Base-by-base conservation (phyloP, 2,329 filamentous ascomycete genomes). In the Aspergillus jensenii region DNA sequence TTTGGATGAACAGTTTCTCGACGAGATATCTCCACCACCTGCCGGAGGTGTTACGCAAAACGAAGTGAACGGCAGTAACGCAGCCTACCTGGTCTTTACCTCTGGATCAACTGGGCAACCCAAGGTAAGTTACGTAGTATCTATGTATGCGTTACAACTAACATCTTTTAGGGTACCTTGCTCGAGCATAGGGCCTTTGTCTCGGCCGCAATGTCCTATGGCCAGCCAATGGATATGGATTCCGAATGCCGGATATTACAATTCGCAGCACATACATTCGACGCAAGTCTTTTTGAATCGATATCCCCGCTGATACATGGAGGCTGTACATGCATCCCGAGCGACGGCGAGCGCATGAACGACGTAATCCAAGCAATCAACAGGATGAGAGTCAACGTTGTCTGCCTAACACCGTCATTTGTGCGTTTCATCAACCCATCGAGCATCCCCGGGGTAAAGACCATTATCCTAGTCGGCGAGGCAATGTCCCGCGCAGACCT, bases 141-240 rank as follows among this genome's bases (percentile, higher is more conserved):
- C 1, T 23, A 44, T 52, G 17, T 54, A 52, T 25, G 35, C 4
- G 9, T 31, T 25, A 31, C 17, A 31, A 53, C 62, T 64, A 33
- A 67, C 58, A 17, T 31, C 31, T 35, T 19, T n/a, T 54, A 77
- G 74, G 87, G 86, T 3, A 83, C 87, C n/a, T 80, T 87, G 49
- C 82, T 88, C 59, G 84, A 83, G 11, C 88, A 90, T 64, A 74
- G 76, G 0, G 81, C 86, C 0, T 79, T 87, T 14, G 81, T 84
- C 1, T 84, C 85, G 0, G 77, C 81, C 3, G 80, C 84, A 25
- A 69, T 79, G 8, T 78, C 78, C 0, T 84, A 87, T 65, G 83
- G 79, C 0, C 71, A 77, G 0, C 78, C 79, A 0, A 72, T 87
- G 37, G 54, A 53, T 21, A 79, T 89, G 23, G 74, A 77, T 31